A percentile compares a stretch with the other conserved stretches of the same genome.
Evolutionary conservation across 768 basidiomycete genomes (phyloP).

Genomic region (Exsudoporus frostii): DNA sequence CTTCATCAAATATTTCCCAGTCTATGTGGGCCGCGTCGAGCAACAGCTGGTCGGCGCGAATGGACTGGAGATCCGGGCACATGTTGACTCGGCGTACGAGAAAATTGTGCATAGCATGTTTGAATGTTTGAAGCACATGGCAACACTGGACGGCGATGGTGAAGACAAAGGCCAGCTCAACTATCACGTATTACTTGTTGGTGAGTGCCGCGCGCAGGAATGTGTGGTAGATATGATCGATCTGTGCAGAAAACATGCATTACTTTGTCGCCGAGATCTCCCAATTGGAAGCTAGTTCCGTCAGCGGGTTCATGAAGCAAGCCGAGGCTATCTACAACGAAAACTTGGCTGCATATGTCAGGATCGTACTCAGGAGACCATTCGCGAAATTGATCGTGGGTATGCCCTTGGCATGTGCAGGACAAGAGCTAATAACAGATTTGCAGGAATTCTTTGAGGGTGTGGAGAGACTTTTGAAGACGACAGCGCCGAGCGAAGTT

Average conservation of each 20-base stretch:
- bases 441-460: constrained; percentile 92
- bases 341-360: constrained; percentile 82
- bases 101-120: constrained; percentile 89
- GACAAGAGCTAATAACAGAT: constrained; percentile 4
- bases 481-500: constrained; percentile 74
- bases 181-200: constrained; percentile 92
- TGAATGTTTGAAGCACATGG: constrained; percentile 91
- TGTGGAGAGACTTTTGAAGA: constrained; percentile 81
- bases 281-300: constrained; percentile 61
- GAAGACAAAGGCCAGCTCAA: constrained; percentile 98
- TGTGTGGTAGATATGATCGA: background rate
- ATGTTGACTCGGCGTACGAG: constrained; percentile 83
- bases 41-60: constrained; percentile 76
- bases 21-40: constrained; percentile 82
- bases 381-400: constrained; percentile 84
- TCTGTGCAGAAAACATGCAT: constrained; percentile 86
- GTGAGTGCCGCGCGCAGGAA: constrained; percentile 43
- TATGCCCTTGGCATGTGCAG: constrained; percentile 1
- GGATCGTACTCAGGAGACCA: constrained; percentile 79
- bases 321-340: constrained; percentile 88
- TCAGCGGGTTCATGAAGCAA: constrained; percentile 58
- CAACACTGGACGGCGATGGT: constrained; percentile 87
- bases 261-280: constrained; percentile 84
- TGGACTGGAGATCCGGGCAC: constrained; percentile 69
- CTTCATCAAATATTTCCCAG: constrained; percentile 91